Conservation (phyloP, 371 early-diverging fungal species). For the Thermomucor indicae-seudaticae region DNA sequence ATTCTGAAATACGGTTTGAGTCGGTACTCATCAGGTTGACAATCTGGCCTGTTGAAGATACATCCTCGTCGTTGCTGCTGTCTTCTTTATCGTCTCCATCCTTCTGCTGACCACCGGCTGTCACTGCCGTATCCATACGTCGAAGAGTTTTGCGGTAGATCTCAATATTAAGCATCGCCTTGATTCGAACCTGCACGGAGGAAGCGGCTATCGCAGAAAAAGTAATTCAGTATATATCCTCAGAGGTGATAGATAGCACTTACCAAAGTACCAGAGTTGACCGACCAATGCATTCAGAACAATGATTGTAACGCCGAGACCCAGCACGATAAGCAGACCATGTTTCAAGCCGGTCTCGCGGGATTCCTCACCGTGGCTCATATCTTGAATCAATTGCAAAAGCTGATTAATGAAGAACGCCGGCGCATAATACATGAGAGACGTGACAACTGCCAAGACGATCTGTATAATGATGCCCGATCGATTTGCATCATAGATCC, state of each 20-base stretch:
- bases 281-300: conserved; percentile 35
- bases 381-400: conserved; percentile 26
- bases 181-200: conserved; percentile 41
- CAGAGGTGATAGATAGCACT: not conserved
- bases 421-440: conserved; percentile 29
- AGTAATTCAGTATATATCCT: not conserved
- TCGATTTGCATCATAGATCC: conserved; percentile 24
- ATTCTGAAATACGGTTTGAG: conserved; percentile 58
- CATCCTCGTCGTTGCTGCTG: conserved; percentile 24
- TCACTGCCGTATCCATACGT: conserved; percentile 34
- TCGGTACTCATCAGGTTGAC: conserved; percentile 90
- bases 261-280: conserved; percentile 52
- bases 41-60: conserved; percentile 65
- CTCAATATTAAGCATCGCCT: conserved; percentile 50
- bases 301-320: conserved; percentile 35
- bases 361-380: conserved; percentile 13
- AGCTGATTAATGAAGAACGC: conserved; percentile 37
- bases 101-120: conserved; percentile 16
- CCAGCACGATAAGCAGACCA: conserved; percentile 40
- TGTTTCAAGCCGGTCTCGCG: conserved; percentile 10
- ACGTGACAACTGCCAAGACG: conserved; percentile 17
- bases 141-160: conserved; percentile 57
- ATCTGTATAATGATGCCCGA: conserved; percentile 22
- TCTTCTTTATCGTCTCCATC: conserved; percentile 13
- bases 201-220: conserved; percentile 17